Conservation (phyloP, 441 rosid genomes). For the Erodium moschatum region DNA sequence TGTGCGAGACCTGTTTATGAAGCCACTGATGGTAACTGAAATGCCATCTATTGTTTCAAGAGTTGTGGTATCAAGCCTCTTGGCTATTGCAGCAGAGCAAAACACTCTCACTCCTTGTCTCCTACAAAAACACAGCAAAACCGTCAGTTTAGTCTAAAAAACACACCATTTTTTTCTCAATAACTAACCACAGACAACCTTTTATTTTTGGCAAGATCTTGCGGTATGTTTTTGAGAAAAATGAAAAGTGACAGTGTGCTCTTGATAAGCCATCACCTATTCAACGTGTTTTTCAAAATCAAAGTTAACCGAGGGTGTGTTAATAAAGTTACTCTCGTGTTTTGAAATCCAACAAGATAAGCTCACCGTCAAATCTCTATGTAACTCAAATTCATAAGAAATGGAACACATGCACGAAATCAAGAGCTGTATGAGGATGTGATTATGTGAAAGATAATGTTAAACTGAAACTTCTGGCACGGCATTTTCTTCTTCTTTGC, state of each 20-base stretch:
- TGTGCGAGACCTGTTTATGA: slow-evolving; percentile 29
- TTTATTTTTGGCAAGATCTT: no score
- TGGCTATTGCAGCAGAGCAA: slow-evolving; percentile 29
- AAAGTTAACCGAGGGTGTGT: no score
- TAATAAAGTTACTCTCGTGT: no score
- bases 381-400: background rate
- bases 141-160: no score
- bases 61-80: slow-evolving; percentile 29
- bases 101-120: slow-evolving; percentile 32
- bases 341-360: background rate
- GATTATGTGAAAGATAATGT: background rate
- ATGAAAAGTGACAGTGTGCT: no score
- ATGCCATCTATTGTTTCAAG: slow-evolving; percentile 41
- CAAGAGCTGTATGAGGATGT: background rate
- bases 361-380: background rate
- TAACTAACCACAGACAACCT: no score
- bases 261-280: no score
- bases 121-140: no score
- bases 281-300: no score
- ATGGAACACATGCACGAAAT: slow-evolving; percentile 3
- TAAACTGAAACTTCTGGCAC: background rate
- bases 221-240: no score
- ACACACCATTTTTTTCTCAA: no score
- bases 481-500: no score
- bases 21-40: slow-evolving; percentile 26